Evolutionary conservation across 768 basidiomycete species (phyloP).

Genomic region (Amanita brunnescens): DNA sequence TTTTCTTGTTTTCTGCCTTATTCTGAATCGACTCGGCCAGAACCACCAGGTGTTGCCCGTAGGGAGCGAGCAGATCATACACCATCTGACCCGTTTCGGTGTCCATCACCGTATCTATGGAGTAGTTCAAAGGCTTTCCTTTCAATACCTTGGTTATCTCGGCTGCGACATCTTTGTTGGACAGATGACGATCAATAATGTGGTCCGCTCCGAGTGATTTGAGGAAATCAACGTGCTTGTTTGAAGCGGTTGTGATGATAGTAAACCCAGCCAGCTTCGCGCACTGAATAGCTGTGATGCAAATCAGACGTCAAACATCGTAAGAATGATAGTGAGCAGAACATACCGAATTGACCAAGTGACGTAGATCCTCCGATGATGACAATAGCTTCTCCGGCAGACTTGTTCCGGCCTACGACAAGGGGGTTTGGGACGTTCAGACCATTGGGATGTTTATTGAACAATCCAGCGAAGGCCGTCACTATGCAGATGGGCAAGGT

Average conservation of each 20-base stretch:
- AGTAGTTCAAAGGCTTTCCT: not conserved
- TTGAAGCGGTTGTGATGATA: constrained; percentile 29
- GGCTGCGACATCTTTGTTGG: not conserved
- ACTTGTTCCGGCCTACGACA: not conserved
- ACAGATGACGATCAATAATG: constrained; percentile 21
- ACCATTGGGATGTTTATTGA: constrained; percentile 9
- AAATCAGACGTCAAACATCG: constrained; percentile 20
- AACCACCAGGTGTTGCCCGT: no score
- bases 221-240: constrained; percentile 19
- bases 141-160: constrained; percentile 14
- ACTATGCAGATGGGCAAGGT: constrained; percentile 28
- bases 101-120: no score
- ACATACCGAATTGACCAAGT: constrained; percentile 18
- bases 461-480: constrained; percentile 1
- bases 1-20: no score
- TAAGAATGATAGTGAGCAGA: constrained; percentile 11
- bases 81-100: no score
- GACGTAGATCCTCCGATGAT: constrained; percentile 22
- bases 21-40: no score
- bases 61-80: no score
- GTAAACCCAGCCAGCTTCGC: constrained; percentile 30
- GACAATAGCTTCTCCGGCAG: constrained; percentile 9
- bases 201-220: constrained; percentile 32
- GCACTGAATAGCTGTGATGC: constrained; percentile 24
- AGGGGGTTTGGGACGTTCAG: constrained; percentile 10